Base-by-base conservation (phyloP, 2,329 filamentous ascomycete species). In the Apiospora hydei region DNA sequence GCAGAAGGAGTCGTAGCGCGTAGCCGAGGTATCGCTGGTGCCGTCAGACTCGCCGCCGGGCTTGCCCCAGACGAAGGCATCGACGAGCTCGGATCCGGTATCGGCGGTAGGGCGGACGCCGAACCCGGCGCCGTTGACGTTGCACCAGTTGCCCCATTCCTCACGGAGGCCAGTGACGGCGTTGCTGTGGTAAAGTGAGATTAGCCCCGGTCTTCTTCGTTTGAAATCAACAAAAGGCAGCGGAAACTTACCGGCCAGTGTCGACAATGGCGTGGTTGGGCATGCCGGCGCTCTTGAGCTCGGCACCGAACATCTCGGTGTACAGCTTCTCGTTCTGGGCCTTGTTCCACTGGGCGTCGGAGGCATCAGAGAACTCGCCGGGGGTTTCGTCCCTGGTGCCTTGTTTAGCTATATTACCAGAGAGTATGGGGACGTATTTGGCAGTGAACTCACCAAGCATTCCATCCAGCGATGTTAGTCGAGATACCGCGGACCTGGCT, bases 21-120 rank as follows among this genome's bases (percentile, higher is more conserved):
- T 73, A 26, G 87, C 83, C 53, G 78, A 76, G 57, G 76, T 79
- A 74, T 86, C 80, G 66, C 82, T 84, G 64, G 81, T 83, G 71
- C 81, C 81, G 76, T 83, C 81, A 11, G 82, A 92, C 78, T 85
- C 83, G 74, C 84, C 83, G 76, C 89, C 89, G 13, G 89, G 89
- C 84, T 91, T 91, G 74, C 90, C 84, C 89, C 89, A 91, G 73
- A 91, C 88, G 76, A 91, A 89, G 61, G 89, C 88, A 79, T 91
- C 89, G 68, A 86, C 84, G 34, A 89, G 83, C 24, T 81, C 77
- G 75, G 87, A 83, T 49, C 86, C 87, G 13, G 89, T 91, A 73
- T 85, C 80, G 0, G 86, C 85, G 4, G 88, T 89, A 1, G 88
- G 88, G 46, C 87, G 85, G 53, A 84, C 82, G 75, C 89, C 89